A percentile compares a stretch with the other conserved stretches of the same genome.
Conservation (phyloP, 108 stramenopile genomes). For the Pseudonitzschia multiseries region DNA sequence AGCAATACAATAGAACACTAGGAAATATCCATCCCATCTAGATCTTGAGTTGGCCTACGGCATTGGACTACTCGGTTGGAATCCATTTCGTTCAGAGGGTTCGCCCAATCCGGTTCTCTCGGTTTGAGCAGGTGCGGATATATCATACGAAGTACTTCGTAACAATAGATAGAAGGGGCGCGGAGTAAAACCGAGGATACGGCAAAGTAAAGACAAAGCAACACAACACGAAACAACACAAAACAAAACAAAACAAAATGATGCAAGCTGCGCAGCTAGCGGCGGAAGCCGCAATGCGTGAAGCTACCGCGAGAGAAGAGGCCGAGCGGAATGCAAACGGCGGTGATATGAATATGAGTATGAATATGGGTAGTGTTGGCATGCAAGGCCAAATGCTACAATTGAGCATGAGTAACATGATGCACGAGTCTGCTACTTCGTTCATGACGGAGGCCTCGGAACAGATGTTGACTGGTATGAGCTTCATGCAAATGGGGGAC, state of each 20-base stretch:
- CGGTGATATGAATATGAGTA: conserved; percentile 11
- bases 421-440: conserved; percentile 14
- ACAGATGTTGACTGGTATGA: conserved; percentile 16
- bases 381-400: not conserved
- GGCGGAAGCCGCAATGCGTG: conserved; percentile 51
- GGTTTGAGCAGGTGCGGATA: not conserved
- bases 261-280: conserved; percentile 59
- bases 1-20: too few relatives aligned
- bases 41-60: too few relatives aligned
- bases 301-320: conserved; percentile 26
- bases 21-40: too few relatives aligned
- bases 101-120: not conserved
- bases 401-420: conserved; percentile 12
- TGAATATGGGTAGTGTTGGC: not conserved
- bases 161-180: too few relatives aligned
- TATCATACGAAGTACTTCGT: too few relatives aligned
- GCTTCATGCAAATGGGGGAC: not conserved
- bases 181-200: not conserved
- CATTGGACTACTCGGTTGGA: too few relatives aligned
- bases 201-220: too few relatives aligned
- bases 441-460: conserved; percentile 14
- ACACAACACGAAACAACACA: too few relatives aligned
- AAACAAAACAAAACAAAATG: too few relatives aligned
- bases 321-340: not conserved
- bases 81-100: too few relatives aligned